Base-by-base conservation (phyloP, 2,329 filamentous ascomycete genomes). In the Diaporthe sp. region DNA sequence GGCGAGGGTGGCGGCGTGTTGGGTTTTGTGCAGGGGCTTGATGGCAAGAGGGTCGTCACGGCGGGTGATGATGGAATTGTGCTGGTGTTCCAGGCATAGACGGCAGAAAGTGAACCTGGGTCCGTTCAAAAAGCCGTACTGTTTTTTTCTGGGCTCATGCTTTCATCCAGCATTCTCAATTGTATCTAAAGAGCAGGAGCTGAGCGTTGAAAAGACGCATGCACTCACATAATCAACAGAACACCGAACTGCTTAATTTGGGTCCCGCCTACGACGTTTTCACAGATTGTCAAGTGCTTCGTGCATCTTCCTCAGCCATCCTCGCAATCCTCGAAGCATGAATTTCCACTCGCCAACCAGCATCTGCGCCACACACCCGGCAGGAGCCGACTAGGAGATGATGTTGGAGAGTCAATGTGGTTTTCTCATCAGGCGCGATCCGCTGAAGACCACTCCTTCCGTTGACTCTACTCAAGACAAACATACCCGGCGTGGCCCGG, bases 1-100 rank as follows among this genome's bases (percentile, higher is more conserved):
- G 94, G 95, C 17, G 95, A 97, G 85, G 93, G 95, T 31, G 96
- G 96, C 46, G 96, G 96, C 72, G 93, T 98, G 12, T 85, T 98
- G 79, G 96, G 94, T 0, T 99, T 98, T 82, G 96, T 98, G 71
- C 95, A 98, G 84, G 92, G 92, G 9, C 89, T 92, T 82, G 90
- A 88, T 4, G 95, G 95, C 0, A 91, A 92, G 83, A 89, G 92
- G 78, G 88, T 98, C 67, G 90, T 98, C 6, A 98, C 97, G 8
- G 97, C 95, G 2, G 97, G 97, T 34, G 97, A 99, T 85, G 97
- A 99, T 82, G 90, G 91, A 9, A 83, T 94, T 37, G 87, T 91
- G 39, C 83, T 95, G 80, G 90, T 95, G 1, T 95, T 94, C 82
- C 91, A 93, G 82, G 87, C 88, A 57, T 89, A 83, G 34, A 71